A percentile compares a stretch with the other conserved stretches of the same genome.
Conservation (phyloP, 1,284 basidiomycete genomes). For the Amylostereum areolatum region DNA sequence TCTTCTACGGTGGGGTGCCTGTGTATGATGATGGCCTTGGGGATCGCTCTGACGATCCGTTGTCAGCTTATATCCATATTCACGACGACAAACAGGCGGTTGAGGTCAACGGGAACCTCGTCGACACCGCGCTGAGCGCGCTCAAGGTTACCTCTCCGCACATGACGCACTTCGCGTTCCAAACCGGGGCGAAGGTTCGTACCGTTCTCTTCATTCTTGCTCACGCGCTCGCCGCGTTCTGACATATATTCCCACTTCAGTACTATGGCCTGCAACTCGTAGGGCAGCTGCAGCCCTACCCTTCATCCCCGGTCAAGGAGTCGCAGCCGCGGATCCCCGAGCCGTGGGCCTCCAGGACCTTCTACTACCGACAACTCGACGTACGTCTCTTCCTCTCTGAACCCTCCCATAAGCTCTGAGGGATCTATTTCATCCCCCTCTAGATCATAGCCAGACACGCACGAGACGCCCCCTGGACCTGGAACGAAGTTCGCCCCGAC, state of each 20-base stretch:
- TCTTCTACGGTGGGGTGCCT: background rate
- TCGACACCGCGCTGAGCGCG: background rate
- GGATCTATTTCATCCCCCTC: background rate
- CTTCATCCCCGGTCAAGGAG: conserved; percentile 1
- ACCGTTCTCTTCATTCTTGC: too few species aligned
- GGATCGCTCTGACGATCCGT: background rate
- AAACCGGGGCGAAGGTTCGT: conserved; percentile 5
- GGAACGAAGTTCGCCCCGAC: conserved; percentile 4
- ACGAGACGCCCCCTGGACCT: conserved; percentile 1
- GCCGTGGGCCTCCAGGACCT: conserved; percentile 1
- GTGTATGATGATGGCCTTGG: background rate
- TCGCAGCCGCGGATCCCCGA: conserved; percentile 1
- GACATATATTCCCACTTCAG: background rate
- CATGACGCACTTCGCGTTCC: background rate
- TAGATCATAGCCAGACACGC: conserved; percentile 1
- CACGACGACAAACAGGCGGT: background rate
- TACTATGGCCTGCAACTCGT: background rate
- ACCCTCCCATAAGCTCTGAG: background rate
- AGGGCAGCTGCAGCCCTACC: conserved; percentile 1
- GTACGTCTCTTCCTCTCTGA: background rate
- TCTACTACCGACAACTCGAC: conserved; percentile 5
- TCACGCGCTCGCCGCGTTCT: too few species aligned
- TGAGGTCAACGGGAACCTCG: background rate
- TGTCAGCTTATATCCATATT: background rate
- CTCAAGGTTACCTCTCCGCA: conserved; percentile 1